Base-by-base conservation (phyloP, 768 basidiomycete genomes). In the Collybia sp. region DNA sequence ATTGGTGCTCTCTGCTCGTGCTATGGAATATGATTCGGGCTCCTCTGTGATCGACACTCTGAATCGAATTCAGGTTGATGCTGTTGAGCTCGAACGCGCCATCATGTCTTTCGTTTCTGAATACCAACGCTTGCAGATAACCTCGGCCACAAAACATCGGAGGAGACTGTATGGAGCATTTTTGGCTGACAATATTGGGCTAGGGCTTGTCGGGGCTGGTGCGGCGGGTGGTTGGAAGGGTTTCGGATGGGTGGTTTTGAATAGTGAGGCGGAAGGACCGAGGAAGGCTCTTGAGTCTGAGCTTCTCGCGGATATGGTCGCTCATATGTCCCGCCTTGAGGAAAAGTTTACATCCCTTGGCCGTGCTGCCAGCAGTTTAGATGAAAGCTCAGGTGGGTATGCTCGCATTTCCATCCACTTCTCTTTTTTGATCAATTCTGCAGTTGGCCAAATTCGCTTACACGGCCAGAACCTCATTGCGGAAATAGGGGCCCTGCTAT, bases 1-100 rank as follows among this genome's bases (percentile, higher is more conserved):
- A 60, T 73, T 97, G 20, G 88, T 95, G 25, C 78, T 96, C 2
- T 90, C 88, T 6, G 83, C 90, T n/a, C 85, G 95, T 41, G 92
- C 93, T 0, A 84, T 90, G 66, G 82, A 87, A 55, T 89, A 88
- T 49, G 85, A 90, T 56, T 83, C 85, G 0, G 83, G 81, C 12
- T 75, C 78, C 1, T 71, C 79, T 17, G 62, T 80, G 3, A 62
- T 72, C 10, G 82, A 87, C 49, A 85, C 84, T 12, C 71, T 82
- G 1, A 77, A 72, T 52, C 80, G 88, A 33, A 85, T 89, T 49
- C 82, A 86, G 56, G 74, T 79, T 5, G 88, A 89, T 56, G 85
- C 86, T 1, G 76, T 82, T 42, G 88, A 89, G 53, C 72, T 90
- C 9, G 85, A 87, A 49, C 76, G 79, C 31, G 86, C 86, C 1